Conservation (phyloP, 2,329 filamentous ascomycete species). For the Sodiomyces alkalinus region DNA sequence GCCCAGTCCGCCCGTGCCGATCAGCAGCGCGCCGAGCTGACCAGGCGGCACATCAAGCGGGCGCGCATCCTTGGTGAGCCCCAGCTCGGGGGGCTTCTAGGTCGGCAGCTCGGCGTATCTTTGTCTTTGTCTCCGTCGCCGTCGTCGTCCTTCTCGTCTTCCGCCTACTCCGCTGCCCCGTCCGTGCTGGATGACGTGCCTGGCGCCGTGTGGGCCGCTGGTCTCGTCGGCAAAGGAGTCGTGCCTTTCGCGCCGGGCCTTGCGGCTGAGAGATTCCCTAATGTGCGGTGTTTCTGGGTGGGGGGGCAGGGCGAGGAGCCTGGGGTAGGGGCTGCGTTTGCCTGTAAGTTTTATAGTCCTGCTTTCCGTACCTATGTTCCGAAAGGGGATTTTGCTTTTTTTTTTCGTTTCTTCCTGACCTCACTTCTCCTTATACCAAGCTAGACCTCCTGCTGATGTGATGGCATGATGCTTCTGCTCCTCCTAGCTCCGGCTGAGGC, state of each 20-base stretch:
- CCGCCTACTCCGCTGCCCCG: neutral
- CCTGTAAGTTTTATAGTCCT: slow-evolving; percentile 25
- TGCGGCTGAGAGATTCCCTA: slow-evolving; percentile 13
- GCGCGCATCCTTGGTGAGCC: slow-evolving; percentile 15
- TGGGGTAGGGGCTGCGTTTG: slow-evolving; percentile 26
- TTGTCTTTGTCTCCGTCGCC: no score
- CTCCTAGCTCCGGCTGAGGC: no score
- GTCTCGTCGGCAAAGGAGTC: slow-evolving; percentile 23
- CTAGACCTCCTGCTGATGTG: no score
- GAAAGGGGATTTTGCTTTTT: no score
- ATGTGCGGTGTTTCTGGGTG: slow-evolving; percentile 25
- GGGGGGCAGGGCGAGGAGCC: slow-evolving; percentile 21
- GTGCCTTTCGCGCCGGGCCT: slow-evolving; percentile 18
- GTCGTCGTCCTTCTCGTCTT: slow-evolving; percentile 10
- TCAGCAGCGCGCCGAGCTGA: slow-evolving; percentile 13
- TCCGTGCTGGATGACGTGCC: slow-evolving; percentile 13
- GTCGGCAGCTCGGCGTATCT: slow-evolving; percentile 17
- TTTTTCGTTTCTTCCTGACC: no score
- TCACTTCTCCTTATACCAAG: no score
- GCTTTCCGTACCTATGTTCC: no score
- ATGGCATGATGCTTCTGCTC: no score
- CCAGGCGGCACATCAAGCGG: slow-evolving; percentile 23
- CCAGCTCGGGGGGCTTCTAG: slow-evolving; percentile 17
- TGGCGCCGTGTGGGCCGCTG: slow-evolving; percentile 22
- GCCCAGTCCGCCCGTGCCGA: slow-evolving; percentile 19